These are phyloP conservation scores for Eucalyptus guilfoylei DNA, from an alignment of 345 rosid genomes.

Conservation along the genomic window DNA sequence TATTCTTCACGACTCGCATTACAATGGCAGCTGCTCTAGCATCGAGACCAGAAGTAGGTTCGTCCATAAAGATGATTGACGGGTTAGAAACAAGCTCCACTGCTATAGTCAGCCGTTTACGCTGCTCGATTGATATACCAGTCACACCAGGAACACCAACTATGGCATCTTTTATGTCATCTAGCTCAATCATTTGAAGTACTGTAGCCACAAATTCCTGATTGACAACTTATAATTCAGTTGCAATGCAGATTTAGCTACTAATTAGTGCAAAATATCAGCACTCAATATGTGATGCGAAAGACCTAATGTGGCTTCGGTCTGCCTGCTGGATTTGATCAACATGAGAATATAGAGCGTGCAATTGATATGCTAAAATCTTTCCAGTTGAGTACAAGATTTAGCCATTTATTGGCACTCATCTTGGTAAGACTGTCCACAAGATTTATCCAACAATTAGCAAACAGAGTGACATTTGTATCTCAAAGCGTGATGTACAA, in stretches of 20 bases:
- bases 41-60: constrained; percentile 1
- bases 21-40: constrained; percentile 4
- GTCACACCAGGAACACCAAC: constrained; percentile 1
- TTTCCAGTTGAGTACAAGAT: neutral
- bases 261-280: neutral
- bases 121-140: neutral
- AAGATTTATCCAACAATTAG: neutral
- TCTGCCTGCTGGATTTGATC: neutral
- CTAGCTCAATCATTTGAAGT: neutral
- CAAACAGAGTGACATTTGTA: neutral
- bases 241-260: neutral
- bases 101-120: constrained; percentile 2
- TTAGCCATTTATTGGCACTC: neutral
- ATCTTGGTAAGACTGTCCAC: neutral
- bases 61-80: constrained; percentile 4
- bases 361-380: neutral
- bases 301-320: neutral
- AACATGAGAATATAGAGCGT: neutral
- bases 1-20: neutral
- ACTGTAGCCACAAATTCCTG: constrained; percentile 1
- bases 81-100: constrained; percentile 7
- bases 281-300: neutral
- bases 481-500: neutral
- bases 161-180: neutral
- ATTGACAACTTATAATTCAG: neutral